Base-by-base conservation (phyloP, 768 basidiomycete species). In the Scleroderma bovista region DNA sequence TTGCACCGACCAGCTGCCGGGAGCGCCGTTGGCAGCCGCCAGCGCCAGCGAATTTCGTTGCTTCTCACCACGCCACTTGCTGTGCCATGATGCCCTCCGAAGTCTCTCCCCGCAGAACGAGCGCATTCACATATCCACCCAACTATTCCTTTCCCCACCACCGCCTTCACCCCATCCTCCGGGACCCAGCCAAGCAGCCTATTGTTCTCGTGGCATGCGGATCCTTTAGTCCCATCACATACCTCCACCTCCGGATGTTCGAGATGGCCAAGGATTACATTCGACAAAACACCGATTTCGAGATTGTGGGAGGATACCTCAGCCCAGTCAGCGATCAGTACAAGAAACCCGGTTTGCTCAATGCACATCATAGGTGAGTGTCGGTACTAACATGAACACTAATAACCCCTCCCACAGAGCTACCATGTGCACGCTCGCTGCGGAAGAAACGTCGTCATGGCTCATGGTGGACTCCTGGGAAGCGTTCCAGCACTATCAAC, bases 391-490 rank as follows among this genome's bases (percentile, higher is more conserved):
- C 51, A 55, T 51, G 46, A 49, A 59, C 44, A 53, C 60, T 67
- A 47, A 69, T 50, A 13, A 12, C 15, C 26, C 11, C 2, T 59
- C 55, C 62, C 59, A 36, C 67, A 91, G 90, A 54, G 86, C 88
- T 48, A 80, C 80, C 58, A 93, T 92, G 88, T 93, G 90, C 71
- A 85, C 79, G 46, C 77, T 93, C 32, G 95, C 91, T 11, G 83
- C 92, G 31, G 88, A 93, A 64, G 84, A 94, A 62, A 93, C 94
- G 2, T 86, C 86, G 40, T 79, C 83, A 19, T 97, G 92, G 92
- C 76, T 99, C 40, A 97, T 96, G 93, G 88, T 97, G 39, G 96
- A 99, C 64, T 76, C 93, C 17, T 99, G 94, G 94, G 96, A 99
- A 69, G 93, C 94, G 13, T 86, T 90, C 66, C 94, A 93, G 68